phyloP scores from a whole-genome alignment of 2,329 filamentous ascomycete species.

The Madurella mycetomatis region DNA sequence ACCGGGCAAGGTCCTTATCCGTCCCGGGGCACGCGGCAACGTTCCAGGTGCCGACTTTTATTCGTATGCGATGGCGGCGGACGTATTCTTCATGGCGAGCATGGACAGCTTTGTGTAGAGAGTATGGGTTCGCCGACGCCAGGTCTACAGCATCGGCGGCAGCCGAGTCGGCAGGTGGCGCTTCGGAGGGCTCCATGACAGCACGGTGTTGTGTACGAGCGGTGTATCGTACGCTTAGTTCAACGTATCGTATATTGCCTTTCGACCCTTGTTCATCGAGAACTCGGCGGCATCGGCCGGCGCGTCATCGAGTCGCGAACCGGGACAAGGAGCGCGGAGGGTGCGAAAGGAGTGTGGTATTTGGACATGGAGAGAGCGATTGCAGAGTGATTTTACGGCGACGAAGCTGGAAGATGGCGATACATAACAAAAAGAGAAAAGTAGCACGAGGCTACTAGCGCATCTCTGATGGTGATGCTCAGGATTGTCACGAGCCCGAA shows the following conservation, averaged over 20 bases:
- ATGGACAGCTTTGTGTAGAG: slow-evolving; percentile 62
- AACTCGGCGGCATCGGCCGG: neutral
- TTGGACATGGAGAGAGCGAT: no score
- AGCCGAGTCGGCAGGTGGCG: slow-evolving; percentile 13
- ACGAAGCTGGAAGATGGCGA: no score
- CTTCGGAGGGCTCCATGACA: slow-evolving; percentile 17
- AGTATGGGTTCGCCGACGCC: slow-evolving; percentile 44
- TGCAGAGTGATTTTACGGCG: no score
- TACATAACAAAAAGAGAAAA: no score
- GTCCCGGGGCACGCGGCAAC: slow-evolving; percentile 79
- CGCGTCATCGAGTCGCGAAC: no score
- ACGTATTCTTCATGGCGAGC: slow-evolving; percentile 76
- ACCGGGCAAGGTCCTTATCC: slow-evolving; percentile 79
- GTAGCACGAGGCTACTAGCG: no score
- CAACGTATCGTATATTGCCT: neutral
- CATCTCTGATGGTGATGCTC: no score
- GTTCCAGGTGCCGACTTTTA: slow-evolving; percentile 96
- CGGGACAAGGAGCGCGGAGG: no score
- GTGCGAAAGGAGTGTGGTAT: no score
- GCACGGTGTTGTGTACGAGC: neutral
- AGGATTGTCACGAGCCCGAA: no score
- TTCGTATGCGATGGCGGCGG: slow-evolving; percentile 64
- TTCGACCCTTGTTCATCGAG: neutral
- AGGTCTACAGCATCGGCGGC: slow-evolving; percentile 41
- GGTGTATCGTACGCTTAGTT: neutral